These are phyloP conservation scores for Hypoxylon lenormandii DNA, from an alignment of 495 filamentous ascomycete genomes.

Conservation along the genomic window DNA sequence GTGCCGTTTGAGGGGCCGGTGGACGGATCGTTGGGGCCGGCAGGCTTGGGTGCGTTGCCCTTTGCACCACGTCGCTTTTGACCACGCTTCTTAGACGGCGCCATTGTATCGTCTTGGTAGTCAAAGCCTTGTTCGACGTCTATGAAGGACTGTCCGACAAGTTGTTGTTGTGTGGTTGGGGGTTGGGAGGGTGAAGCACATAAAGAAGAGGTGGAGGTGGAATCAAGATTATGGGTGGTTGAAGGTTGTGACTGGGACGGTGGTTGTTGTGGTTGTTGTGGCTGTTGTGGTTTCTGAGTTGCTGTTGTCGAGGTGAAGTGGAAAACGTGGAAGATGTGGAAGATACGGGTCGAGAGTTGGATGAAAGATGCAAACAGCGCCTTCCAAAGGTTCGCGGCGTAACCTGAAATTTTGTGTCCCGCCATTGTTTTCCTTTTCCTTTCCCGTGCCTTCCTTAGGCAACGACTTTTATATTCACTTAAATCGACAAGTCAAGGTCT, in stretches of 20 bases:
- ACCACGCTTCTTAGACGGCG: constrained; percentile 38
- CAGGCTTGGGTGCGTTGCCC: constrained; percentile 11
- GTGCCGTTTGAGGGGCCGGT: constrained; percentile 21
- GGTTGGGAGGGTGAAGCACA: constrained; percentile 1
- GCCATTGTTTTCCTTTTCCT: constrained; percentile 47
- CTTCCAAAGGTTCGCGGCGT: constrained; percentile 50
- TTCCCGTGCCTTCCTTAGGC: constrained; percentile 28
- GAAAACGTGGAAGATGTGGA: constrained; percentile 25
- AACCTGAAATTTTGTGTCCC: constrained; percentile 53
- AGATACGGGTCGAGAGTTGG: constrained; percentile 47
- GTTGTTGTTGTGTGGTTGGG: constrained; percentile 2
- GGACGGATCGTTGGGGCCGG: constrained; percentile 11
- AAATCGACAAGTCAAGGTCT: constrained; percentile 5
- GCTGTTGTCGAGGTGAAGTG: constrained; percentile 32
- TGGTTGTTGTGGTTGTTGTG: constrained; percentile 2
- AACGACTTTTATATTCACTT: constrained; percentile 22
- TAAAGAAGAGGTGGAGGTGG: constrained; percentile 1
- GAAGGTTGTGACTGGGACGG: constrained; percentile 3
- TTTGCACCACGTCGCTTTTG: constrained; percentile 43
- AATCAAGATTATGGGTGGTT: constrained; percentile 9
- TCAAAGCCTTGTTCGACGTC: constrained; percentile 38
- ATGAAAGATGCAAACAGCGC: constrained; percentile 53
- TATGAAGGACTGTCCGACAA: constrained; percentile 13
- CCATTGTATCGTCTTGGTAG: constrained; percentile 27
- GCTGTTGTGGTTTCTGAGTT: constrained; percentile 11